A percentile compares a stretch with the other conserved stretches of the same genome.
These are phyloP conservation scores for Daldinia eschscholtzii DNA, from an alignment of 2,329 filamentous ascomycete species.

Conservation along the genomic window DNA sequence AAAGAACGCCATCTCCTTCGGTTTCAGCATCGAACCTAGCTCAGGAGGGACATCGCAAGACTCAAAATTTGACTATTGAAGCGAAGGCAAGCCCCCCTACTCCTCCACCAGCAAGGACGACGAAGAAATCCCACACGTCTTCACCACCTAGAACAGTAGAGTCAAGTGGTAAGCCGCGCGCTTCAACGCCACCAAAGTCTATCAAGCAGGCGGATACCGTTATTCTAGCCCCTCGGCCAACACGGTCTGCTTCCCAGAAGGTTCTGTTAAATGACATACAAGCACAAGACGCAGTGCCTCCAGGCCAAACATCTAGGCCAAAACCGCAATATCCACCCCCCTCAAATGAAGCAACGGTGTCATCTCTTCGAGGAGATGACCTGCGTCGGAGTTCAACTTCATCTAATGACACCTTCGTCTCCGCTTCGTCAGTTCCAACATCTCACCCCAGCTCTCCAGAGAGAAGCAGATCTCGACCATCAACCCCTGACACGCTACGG, in stretches of 20 bases:
- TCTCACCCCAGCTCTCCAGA: constrained; percentile 49
- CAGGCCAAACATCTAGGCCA: constrained; percentile 32
- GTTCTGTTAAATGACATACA: constrained; percentile 38
- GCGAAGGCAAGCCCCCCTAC: constrained; percentile 45
- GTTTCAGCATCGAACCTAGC: constrained; percentile 14
- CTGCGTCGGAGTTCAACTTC: constrained; percentile 51
- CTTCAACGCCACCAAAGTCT: constrained; percentile 44
- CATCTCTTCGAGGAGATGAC: constrained; percentile 13
- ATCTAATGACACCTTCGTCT: constrained; percentile 62
- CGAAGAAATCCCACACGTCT: constrained; percentile 27
- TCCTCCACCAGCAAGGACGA: constrained; percentile 46
- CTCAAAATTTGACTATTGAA: constrained; percentile 6
- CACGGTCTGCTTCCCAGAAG: constrained; percentile 44
- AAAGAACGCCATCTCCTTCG: constrained; percentile 40
- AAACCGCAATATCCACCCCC: constrained; percentile 36
- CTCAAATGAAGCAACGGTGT: constrained; percentile 8
- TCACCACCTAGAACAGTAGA: constrained; percentile 15
- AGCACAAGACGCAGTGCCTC: constrained; percentile 15
- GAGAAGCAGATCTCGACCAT: constrained; percentile 40
- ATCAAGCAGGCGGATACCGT: constrained; percentile 41
- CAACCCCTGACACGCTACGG: constrained; percentile 38
- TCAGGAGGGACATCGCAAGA: constrained; percentile 14
- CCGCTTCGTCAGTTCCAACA: constrained; percentile 56
- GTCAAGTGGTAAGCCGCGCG: constrained; percentile 42
- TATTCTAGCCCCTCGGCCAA: constrained; percentile 50